These are phyloP conservation scores for Ilyonectria robusta DNA, from an alignment of 2,329 filamentous ascomycete genomes.

Conservation along the genomic window DNA sequence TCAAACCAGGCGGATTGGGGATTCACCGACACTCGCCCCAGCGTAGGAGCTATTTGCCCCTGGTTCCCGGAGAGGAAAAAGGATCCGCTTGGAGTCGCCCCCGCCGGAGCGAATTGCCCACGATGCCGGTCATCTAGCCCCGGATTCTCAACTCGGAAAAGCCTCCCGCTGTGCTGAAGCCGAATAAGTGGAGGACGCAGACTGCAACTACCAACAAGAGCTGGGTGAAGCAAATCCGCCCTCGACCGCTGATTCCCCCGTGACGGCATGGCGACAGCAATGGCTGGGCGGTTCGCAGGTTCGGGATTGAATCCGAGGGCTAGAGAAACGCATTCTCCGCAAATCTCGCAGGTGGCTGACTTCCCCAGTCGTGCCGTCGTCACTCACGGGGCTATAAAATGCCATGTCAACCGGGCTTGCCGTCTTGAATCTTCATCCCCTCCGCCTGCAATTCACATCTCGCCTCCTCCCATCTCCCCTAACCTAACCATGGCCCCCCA, in stretches of 20 bases:
- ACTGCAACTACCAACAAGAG: slow-evolving; percentile 3
- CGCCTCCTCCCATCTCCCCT: neutral
- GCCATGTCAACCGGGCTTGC: neutral
- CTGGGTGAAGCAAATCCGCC: neutral
- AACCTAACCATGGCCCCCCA: slow-evolving; percentile 34
- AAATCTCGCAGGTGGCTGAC: slow-evolving; percentile 3
- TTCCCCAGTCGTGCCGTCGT: slow-evolving; percentile 9
- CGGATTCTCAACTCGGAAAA: neutral
- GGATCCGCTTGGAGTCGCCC: neutral
- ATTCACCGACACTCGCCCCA: slow-evolving; percentile 16
- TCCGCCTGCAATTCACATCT: neutral
- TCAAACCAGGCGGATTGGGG: neutral
- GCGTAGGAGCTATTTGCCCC: neutral
- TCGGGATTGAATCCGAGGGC: slow-evolving; percentile 5
- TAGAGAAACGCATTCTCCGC: slow-evolving; percentile 1
- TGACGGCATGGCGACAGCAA: slow-evolving; percentile 15
- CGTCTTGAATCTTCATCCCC: neutral
- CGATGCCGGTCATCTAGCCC: neutral
- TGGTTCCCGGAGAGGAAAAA: neutral
- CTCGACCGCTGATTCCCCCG: neutral
- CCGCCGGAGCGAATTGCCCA: slow-evolving; percentile 1
- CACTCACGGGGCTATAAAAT: slow-evolving; percentile 11
- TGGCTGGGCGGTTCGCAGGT: slow-evolving; percentile 4
- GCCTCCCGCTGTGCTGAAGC: neutral
- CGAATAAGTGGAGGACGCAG: slow-evolving; percentile 11